Evolutionary conservation across 805 yeast species (phyloP), one percentile per base, ranked within the genome.

Genomic region (Schwanniomyces polymorphus): DNA sequence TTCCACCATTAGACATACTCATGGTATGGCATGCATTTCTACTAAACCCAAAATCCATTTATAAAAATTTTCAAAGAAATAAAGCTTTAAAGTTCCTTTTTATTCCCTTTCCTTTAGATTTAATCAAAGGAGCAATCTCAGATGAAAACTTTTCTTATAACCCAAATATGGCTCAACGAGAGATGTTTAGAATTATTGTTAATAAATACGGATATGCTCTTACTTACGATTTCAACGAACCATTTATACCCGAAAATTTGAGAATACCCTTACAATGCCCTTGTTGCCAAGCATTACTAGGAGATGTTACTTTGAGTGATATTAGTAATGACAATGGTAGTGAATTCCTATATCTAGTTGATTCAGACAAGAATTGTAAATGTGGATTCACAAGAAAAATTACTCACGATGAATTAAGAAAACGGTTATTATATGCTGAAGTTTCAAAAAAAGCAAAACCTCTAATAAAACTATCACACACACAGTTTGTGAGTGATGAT

Each of bases 21-120:
- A 45, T 60, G 56, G 58, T 61, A 10, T 61, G 64, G 65, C 57
- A 61, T 40, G 50, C 60, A 1, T 58, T 60, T 42, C 38, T 58
- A 31, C 48, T 59, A 43, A 57, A 60, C 28, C 60, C 63, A 4
- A 39, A 43, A 27, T 21, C 55, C 1, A 51, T 41, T 29, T 52
- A 55, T 40, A 59, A 58, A 21, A 45, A 42, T 6, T 51, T 53
- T 29, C 45, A 39, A 4, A 48, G 60, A 17, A 56, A 54, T 40
- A 34, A 51, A 35, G 52, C 58, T 26, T 26, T 49, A 21, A 21
- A 21, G 23, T 21, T 21, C 23, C 3, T 21, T 5, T 21, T 21
- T 21, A 4, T 4, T 21, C 23, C 23, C 5, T 21, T 21, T 5
- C 23, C 23, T 4, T 21, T 21, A 21, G 23, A 21, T 21, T 5